Evolutionary conservation across 768 basidiomycete genomes (phyloP).

Genomic region (Hygrophorus pudorinus): DNA sequence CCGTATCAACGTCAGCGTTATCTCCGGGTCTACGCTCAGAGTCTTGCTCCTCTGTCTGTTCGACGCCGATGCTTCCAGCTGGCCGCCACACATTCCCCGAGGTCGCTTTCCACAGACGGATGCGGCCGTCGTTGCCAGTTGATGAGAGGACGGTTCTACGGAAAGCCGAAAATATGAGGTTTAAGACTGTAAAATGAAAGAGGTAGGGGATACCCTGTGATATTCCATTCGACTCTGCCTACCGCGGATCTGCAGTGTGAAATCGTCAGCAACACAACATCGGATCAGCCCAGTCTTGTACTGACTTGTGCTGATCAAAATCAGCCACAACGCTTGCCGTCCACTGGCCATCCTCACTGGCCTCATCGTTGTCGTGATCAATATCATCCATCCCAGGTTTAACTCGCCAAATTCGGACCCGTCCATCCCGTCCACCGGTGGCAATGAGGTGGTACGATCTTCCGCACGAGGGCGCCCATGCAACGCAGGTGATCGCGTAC

Average conservation of each 20-base stretch:
- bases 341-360: constrained; percentile 52
- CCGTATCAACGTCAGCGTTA: constrained; percentile 4
- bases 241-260: constrained; percentile 48
- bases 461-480: constrained; percentile 94
- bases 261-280: background rate
- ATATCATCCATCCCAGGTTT: constrained; percentile 44
- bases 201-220: constrained; percentile 50
- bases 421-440: constrained; percentile 79
- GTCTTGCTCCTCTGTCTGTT: constrained; percentile 42
- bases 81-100: constrained; percentile 78
- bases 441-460: constrained; percentile 92
- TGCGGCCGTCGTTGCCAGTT: constrained; percentile 73
- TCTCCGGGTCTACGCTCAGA: constrained; percentile 3
- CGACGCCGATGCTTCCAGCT: constrained; percentile 74
- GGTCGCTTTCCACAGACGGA: constrained; percentile 80
- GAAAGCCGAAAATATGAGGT: constrained; percentile 2
- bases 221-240: constrained; percentile 90
- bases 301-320: constrained; percentile 77
- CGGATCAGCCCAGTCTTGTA: background rate
- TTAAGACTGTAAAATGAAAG: constrained; percentile 1
- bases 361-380: constrained; percentile 22
- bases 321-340: constrained; percentile 69
- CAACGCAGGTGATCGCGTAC: constrained; percentile 68
- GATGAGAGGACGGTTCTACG: constrained; percentile 72
- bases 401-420: constrained; percentile 85